Conservation (phyloP, 208 protist species). For the Trichomonas gallinae region DNA sequence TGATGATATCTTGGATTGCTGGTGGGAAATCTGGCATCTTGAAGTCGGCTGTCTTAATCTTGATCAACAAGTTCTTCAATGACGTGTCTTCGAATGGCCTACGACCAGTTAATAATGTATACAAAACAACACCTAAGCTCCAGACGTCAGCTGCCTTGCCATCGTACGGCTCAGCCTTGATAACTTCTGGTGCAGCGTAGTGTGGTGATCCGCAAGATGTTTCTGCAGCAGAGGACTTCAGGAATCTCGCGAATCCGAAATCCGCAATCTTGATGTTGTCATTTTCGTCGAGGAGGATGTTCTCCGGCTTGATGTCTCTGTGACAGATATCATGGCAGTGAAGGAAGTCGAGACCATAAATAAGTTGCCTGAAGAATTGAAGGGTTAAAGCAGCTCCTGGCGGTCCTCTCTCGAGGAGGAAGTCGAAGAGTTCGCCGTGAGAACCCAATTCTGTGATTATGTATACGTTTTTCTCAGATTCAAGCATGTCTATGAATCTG, state of each 20-base stretch:
- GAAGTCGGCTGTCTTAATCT: not conserved
- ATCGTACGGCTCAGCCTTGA: not conserved
- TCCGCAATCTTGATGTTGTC: conserved; percentile 4
- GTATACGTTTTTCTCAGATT: not conserved
- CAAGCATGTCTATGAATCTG: not conserved
- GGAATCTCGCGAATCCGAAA: not conserved
- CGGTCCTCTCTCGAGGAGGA: not conserved
- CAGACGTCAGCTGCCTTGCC: not conserved
- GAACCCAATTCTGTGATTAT: not conserved
- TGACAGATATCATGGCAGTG: conserved; percentile 25
- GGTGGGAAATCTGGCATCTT: not conserved
- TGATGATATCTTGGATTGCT: not conserved
- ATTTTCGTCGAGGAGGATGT: conserved; percentile 16
- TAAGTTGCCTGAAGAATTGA: conserved; percentile 23
- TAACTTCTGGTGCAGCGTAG: conserved; percentile 23
- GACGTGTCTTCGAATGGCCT: not conserved
- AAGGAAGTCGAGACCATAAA: conserved; percentile 21
- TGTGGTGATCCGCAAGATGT: conserved; percentile 21
- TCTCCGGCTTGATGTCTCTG: conserved; percentile 30
- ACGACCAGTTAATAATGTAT: not conserved
- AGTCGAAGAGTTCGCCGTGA: conserved; percentile 7
- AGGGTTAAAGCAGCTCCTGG: not conserved
- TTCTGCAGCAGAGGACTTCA: not conserved
- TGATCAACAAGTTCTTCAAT: not conserved
- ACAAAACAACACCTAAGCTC: not conserved